phyloP scores from a whole-genome alignment of 495 filamentous ascomycete species.

The Trichodelitschia bisporula region DNA sequence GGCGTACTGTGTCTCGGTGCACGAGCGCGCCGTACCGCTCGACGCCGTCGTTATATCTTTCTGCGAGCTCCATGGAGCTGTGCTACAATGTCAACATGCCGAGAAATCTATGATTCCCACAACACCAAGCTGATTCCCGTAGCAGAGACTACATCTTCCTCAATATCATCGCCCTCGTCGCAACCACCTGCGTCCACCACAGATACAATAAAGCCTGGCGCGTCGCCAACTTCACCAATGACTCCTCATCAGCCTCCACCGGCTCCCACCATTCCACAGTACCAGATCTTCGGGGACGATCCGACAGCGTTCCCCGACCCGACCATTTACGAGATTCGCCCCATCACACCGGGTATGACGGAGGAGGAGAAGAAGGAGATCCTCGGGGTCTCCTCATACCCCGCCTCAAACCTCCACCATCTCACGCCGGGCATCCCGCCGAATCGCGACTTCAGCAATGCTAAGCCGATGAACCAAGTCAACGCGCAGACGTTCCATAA shows the following conservation, averaged over 20 bases:
- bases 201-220: constrained; percentile 5
- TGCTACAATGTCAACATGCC: no score
- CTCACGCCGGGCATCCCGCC: constrained; percentile 73
- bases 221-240: constrained; percentile 37
- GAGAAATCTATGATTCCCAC: neutral
- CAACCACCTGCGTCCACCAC: constrained; percentile 9
- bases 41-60: no score
- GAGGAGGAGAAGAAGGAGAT: constrained; percentile 66
- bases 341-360: constrained; percentile 42
- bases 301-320: constrained; percentile 81
- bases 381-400: constrained; percentile 67
- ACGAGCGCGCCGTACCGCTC: no score
- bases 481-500: constrained; percentile 68
- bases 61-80: no score
- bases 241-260: constrained; percentile 55
- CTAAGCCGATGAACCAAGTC: constrained; percentile 63
- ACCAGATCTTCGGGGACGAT: constrained; percentile 73
- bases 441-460: constrained; percentile 82
- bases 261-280: constrained; percentile 43
- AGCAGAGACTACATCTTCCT: constrained; percentile 7
- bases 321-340: constrained; percentile 79
- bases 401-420: constrained; percentile 50
- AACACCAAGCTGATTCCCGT: neutral
- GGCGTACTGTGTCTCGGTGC: no score
- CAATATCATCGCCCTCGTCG: constrained; percentile 10